These are phyloP conservation scores for Claviceps cyperi DNA, from an alignment of 2,329 filamentous ascomycete genomes.

Conservation along the genomic window DNA sequence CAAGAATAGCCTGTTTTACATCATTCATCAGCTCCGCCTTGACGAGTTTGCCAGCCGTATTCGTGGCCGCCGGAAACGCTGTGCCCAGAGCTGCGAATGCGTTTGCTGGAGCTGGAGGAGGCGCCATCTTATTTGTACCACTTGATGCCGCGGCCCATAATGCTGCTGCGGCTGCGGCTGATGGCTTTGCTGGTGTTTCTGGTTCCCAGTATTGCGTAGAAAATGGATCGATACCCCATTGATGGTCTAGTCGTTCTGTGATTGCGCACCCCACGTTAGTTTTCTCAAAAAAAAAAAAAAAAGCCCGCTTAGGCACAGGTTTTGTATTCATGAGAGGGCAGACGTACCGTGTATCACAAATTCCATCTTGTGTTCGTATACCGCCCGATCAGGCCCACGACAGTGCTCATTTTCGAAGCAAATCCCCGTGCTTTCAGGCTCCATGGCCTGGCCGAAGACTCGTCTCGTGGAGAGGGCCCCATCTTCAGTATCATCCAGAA, in stretches of 20 bases:
- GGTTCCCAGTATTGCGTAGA: slow-evolving; percentile 65
- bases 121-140: slow-evolving; percentile 15
- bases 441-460: slow-evolving; percentile 52
- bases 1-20: slow-evolving; percentile 26
- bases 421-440: slow-evolving; percentile 65
- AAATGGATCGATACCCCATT: slow-evolving; percentile 62
- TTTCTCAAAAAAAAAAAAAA: not conserved
- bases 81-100: slow-evolving; percentile 22
- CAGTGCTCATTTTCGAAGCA: slow-evolving; percentile 59
- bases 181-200: slow-evolving; percentile 18
- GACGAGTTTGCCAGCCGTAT: slow-evolving; percentile 17
- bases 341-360: slow-evolving; percentile 49
- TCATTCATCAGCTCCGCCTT: slow-evolving; percentile 26
- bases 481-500: slow-evolving; percentile 79
- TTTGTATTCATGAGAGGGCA: not conserved
- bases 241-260: slow-evolving; percentile 34
- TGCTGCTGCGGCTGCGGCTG: slow-evolving; percentile 5
- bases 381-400: slow-evolving; percentile 31
- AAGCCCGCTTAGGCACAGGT: not conserved
- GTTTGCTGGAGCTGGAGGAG: slow-evolving; percentile 19
- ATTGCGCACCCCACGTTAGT: not conserved
- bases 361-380: slow-evolving; percentile 56
- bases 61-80: slow-evolving; percentile 3
- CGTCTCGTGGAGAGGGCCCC: slow-evolving; percentile 32
- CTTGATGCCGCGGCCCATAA: slow-evolving; percentile 7